Conservation (phyloP, 768 basidiomycete genomes). For the Auriscalpium microsporum region DNA sequence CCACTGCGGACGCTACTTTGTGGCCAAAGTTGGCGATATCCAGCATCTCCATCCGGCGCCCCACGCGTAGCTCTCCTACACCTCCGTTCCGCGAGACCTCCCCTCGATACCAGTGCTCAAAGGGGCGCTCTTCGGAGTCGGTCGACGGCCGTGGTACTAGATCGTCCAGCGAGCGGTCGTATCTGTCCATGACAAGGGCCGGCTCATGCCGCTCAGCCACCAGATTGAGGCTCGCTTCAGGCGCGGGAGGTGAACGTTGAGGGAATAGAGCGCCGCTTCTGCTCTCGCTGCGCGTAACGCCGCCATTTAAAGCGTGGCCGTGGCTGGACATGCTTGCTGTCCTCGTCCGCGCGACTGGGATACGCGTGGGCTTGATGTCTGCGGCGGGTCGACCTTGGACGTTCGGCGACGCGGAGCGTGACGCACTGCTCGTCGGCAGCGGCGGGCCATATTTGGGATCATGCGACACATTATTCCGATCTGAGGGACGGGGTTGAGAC, state of each 20-base stretch:
- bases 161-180: slow-evolving; percentile 47
- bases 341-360: slow-evolving; percentile 36
- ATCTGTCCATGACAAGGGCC: slow-evolving; percentile 15
- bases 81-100: slow-evolving; percentile 82
- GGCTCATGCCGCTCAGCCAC: slow-evolving; percentile 9
- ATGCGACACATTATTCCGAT: slow-evolving; percentile 26
- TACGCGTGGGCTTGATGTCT: slow-evolving; percentile 34
- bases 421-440: slow-evolving; percentile 26
- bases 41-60: slow-evolving; percentile 71
- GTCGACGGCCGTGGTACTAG: slow-evolving; percentile 41
- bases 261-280: slow-evolving; percentile 19
- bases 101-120: slow-evolving; percentile 87
- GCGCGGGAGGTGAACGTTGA: neutral
- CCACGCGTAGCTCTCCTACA: slow-evolving; percentile 77
- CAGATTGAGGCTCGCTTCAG: neutral
- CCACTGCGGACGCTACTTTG: slow-evolving; percentile 17
- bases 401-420: slow-evolving; percentile 10
- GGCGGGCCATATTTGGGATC: slow-evolving; percentile 27
- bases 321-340: slow-evolving; percentile 35
- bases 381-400: slow-evolving; percentile 28
- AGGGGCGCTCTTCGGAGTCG: slow-evolving; percentile 77
- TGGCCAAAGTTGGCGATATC: slow-evolving; percentile 85
- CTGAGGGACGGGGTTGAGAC: slow-evolving; percentile 50
- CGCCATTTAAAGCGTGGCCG: slow-evolving; percentile 16
- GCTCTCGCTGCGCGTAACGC: slow-evolving; percentile 23